These are phyloP conservation scores for Exophiala viscosa DNA, from an alignment of 2,329 filamentous ascomycete genomes.

Conservation along the genomic window DNA sequence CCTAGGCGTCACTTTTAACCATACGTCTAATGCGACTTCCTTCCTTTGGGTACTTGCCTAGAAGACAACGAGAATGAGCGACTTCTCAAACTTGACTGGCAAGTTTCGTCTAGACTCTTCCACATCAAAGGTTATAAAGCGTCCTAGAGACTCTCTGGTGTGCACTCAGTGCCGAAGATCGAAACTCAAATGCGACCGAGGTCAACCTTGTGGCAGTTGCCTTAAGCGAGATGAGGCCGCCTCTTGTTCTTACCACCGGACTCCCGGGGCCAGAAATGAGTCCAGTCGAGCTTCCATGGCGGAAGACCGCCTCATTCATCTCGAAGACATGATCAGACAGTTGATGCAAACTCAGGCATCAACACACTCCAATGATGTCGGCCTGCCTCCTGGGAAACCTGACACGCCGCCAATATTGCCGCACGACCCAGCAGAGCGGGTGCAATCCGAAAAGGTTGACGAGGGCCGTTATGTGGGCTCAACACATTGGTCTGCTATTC, in stretches of 20 bases:
- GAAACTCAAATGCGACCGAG: constrained; percentile 41
- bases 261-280: neutral
- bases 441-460: neutral
- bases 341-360: constrained; percentile 16
- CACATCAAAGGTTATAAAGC: constrained; percentile 68
- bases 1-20: too few species aligned
- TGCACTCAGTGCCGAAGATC: constrained; percentile 36
- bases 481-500: constrained; percentile 41
- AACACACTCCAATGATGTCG: neutral
- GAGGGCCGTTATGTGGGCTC: constrained; percentile 34
- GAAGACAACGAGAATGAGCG: constrained; percentile 3
- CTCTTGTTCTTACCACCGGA: constrained; percentile 73
- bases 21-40: too few species aligned
- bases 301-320: constrained; percentile 18
- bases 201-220: constrained; percentile 38
- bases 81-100: constrained; percentile 13
- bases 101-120: constrained; percentile 31
- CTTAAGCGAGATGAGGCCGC: constrained; percentile 74
- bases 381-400: neutral
- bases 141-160: constrained; percentile 80
- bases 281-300: constrained; percentile 5
- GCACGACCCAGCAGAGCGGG: neutral
- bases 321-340: constrained; percentile 14
- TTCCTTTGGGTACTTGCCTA: too few species aligned
- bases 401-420: neutral